Base-by-base conservation (phyloP, 2,329 filamentous ascomycete species). In the Arthroderma sp. region DNA sequence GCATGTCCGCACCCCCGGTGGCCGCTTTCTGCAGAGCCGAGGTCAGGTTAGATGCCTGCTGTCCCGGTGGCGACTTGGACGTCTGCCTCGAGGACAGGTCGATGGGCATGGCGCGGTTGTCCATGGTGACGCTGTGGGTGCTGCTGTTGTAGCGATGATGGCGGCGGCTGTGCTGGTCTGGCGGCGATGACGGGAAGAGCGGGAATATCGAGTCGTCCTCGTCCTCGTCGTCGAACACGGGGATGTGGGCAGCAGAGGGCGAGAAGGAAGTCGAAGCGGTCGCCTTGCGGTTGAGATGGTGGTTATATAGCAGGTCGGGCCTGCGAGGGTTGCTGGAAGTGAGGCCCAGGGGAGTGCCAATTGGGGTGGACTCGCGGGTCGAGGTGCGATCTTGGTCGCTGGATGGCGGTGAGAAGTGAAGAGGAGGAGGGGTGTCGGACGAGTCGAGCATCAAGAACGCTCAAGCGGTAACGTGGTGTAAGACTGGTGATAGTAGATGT, bases 31-130 rank as follows among this genome's bases (percentile, higher is more conserved):
- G 79, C 58, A 85, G 71, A 52, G 81, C 81, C 51, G 79, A 81
- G 4, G 81, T 84, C 63, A 84, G 73, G 65, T 82, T 83, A 37
- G 82, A 84, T 11, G 80, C 79, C 68, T 83, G 81, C 66, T 79
- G 80, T 60, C 71, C 73, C 47, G 79, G 79, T 54, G 81, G 81
- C 33, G 80, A 82, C 62, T 80, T 76, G 56, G 79, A 81, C 62
- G 76, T 77, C 74, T 77, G 76, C 65, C 76, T 77, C 23, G 59
- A 56, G 65, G 79, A 72, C 66, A 84, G 83, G 67, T 84, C 79
- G 68, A 84, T 81, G 49, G 82, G 81, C 59, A 76, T 73, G 61
- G 79, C 76, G 56, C 74, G 68, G 62, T 74, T 74, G 60, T 76
- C 76, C 79, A 82, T 82, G 64, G 66, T 73, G 70, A 51, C 25